A percentile compares a stretch with the other conserved stretches of the same genome.
These are phyloP conservation scores for Kurtzmaniella quercitrusa DNA, from an alignment of 1,139 yeast genomes.

Conservation along the genomic window DNA sequence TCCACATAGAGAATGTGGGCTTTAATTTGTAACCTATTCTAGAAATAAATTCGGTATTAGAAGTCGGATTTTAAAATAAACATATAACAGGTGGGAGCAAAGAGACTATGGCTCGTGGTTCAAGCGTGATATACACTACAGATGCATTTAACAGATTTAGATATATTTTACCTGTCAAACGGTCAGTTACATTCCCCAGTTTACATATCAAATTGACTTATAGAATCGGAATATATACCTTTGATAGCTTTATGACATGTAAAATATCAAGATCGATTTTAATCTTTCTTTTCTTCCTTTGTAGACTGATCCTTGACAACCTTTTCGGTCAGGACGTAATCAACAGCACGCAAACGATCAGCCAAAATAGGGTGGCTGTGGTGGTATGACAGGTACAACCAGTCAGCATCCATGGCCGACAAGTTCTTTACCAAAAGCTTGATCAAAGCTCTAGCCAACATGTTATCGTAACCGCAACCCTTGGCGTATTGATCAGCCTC, in stretches of 20 bases:
- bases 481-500: conserved; percentile 90
- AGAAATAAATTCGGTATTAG: no score
- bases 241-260: no score
- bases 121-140: background rate
- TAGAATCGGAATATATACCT: no score
- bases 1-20: background rate
- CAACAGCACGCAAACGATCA: conserved; percentile 79
- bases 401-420: conserved; percentile 80
- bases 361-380: conserved; percentile 88
- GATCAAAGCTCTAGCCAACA: conserved; percentile 69
- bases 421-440: conserved; percentile 76
- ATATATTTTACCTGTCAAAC: background rate
- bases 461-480: conserved; percentile 63
- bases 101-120: background rate
- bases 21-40: background rate
- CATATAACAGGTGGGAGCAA: no score
- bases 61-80: no score
- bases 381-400: conserved; percentile 84
- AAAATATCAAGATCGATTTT: no score
- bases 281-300: conserved; percentile 4
- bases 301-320: conserved; percentile 14
- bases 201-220: no score
- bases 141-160: background rate
- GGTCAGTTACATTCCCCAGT: background rate
- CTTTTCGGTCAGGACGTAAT: conserved; percentile 44